phyloP scores from a whole-genome alignment of 225 moss, liverwort and hornwort species.

The Polytrichum commune region DNA sequence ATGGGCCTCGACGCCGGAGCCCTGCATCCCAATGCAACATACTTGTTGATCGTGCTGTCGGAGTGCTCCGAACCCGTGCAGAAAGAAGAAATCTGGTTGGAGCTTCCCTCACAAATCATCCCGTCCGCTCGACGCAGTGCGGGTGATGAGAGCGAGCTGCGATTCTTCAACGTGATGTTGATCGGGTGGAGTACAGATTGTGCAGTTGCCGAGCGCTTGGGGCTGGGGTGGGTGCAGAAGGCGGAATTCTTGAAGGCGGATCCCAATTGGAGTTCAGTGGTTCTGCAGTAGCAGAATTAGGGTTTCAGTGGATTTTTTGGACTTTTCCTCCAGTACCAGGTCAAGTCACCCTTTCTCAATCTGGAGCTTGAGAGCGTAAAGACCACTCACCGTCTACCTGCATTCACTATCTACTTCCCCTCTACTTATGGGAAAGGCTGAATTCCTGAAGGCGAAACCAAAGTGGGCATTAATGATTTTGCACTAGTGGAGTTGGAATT shows the following conservation, averaged over 20 bases:
- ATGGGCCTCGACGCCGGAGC: slow-evolving; percentile 7
- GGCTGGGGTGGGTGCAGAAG: slow-evolving; percentile 15
- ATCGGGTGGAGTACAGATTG: neutral
- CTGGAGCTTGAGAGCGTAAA: too few relatives aligned
- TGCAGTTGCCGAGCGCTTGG: slow-evolving; percentile 3
- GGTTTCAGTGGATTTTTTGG: too few relatives aligned
- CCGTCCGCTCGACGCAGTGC: neutral
- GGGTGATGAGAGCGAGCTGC: slow-evolving; percentile 2
- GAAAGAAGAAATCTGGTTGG: slow-evolving; percentile 1
- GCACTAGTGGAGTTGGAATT: too few relatives aligned
- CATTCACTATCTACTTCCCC: too few relatives aligned
- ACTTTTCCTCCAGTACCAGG: too few relatives aligned
- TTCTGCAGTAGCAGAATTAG: neutral
- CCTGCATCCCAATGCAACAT: neutral
- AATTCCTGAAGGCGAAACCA: too few relatives aligned
- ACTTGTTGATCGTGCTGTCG: slow-evolving; percentile 14
- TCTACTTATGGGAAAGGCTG: too few relatives aligned
- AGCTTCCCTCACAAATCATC: slow-evolving; percentile 1
- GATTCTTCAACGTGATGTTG: slow-evolving; percentile 11
- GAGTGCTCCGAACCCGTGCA: slow-evolving; percentile 15
- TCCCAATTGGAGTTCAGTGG: slow-evolving; percentile 7
- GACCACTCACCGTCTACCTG: too few relatives aligned
- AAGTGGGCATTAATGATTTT: too few relatives aligned
- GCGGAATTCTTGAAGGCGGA: neutral
- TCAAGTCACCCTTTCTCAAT: too few relatives aligned